Evolutionary conservation across 2,329 filamentous ascomycete species (phyloP).

Genomic region (Penicillium digitatum): DNA sequence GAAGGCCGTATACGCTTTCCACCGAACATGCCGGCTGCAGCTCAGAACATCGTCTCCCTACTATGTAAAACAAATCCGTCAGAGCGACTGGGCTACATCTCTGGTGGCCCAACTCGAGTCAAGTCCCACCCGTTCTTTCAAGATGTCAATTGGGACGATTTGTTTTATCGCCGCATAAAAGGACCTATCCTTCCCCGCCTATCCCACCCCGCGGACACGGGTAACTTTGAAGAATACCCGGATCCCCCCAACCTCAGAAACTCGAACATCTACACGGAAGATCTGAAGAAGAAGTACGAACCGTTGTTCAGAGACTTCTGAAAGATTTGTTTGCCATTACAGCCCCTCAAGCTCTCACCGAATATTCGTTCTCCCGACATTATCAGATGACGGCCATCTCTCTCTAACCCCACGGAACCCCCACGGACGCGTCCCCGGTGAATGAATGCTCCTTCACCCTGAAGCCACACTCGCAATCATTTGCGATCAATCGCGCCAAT

Average conservation of each 20-base stretch:
- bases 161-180: conserved; percentile 57
- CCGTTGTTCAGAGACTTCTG: conserved; percentile 59
- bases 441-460: neutral
- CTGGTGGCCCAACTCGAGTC: conserved; percentile 56
- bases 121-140: conserved; percentile 61
- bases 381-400: neutral
- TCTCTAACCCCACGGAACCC: neutral
- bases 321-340: conserved; percentile 9
- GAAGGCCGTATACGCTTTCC: conserved; percentile 61
- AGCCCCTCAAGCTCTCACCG: neutral
- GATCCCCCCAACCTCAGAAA: conserved; percentile 50
- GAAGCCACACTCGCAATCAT: neutral
- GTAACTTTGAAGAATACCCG: conserved; percentile 65
- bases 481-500: neutral
- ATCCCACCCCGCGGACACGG: conserved; percentile 56
- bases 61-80: conserved; percentile 62
- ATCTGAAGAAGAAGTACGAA: conserved; percentile 59
- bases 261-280: conserved; percentile 55
- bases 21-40: conserved; percentile 54
- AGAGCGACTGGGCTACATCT: conserved; percentile 60
- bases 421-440: conserved; percentile 3
- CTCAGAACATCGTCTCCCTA: conserved; percentile 58
- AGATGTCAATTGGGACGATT: conserved; percentile 58
- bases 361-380: neutral
- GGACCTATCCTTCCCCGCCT: conserved; percentile 62